Conservation (phyloP, 768 basidiomycete genomes). For the Crepidotus variabilis region DNA sequence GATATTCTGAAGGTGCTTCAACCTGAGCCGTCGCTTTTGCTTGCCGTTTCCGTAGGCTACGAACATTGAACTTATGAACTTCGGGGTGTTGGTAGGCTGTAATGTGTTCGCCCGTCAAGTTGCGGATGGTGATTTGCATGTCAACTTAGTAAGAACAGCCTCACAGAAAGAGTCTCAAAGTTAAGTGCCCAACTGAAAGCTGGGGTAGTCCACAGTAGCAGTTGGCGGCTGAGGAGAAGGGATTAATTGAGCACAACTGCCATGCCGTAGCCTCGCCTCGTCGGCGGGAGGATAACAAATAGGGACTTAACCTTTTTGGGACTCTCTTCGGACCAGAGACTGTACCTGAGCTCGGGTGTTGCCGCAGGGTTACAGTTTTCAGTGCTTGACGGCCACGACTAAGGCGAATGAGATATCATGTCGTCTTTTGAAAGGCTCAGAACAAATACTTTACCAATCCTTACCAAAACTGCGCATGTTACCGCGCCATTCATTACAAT, state of each 20-base stretch:
- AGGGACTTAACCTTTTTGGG: background rate
- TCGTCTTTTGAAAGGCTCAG: conserved; percentile 8
- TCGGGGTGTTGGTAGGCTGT: conserved; percentile 11
- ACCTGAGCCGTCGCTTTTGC: background rate
- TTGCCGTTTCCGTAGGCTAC: background rate
- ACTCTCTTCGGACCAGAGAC: background rate
- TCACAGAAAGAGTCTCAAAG: background rate
- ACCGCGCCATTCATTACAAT: conserved; percentile 75
- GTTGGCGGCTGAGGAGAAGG: too few relatives aligned
- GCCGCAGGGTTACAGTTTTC: too few relatives aligned
- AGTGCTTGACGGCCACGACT: background rate
- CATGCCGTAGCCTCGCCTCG: too few relatives aligned
- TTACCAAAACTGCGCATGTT: conserved; percentile 61
- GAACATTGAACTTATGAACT: conserved; percentile 12
- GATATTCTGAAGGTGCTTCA: conserved; percentile 7
- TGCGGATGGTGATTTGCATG: conserved; percentile 24
- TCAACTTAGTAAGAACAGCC: background rate
- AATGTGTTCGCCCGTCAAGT: conserved; percentile 23
- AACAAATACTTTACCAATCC: conserved; percentile 15
- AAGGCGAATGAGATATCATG: background rate
- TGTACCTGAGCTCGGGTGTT: too few relatives aligned
- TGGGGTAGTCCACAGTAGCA: too few relatives aligned
- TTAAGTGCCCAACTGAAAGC: too few relatives aligned
- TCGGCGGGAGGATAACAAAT: background rate
- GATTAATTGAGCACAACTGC: too few relatives aligned